A percentile compares a stretch with the other conserved stretches of the same genome.
phyloP scores from a whole-genome alignment of 2,329 filamentous ascomycete species.

The Diaporthe helianthi region DNA sequence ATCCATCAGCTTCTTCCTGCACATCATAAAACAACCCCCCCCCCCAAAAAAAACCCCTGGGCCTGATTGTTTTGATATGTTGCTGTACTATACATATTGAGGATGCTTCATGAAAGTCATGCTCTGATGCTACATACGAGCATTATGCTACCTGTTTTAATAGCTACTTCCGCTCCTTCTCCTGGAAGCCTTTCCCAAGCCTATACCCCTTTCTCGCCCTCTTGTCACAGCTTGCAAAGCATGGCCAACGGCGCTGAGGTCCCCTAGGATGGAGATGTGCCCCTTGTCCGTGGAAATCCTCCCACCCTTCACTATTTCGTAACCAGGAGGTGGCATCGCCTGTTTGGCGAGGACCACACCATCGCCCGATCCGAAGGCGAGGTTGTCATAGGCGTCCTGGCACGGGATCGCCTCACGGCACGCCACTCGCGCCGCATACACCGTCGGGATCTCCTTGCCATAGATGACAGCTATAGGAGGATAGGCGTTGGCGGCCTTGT shows the following conservation, averaged over 20 bases:
- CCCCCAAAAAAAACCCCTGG: too few relatives aligned
- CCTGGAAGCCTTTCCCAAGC: conserved; percentile 53
- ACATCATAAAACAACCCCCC: conserved; percentile 15
- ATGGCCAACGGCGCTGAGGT: conserved; percentile 79
- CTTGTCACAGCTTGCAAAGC: conserved; percentile 73
- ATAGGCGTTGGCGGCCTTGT: conserved; percentile 73
- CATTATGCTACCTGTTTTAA: conserved; percentile 4
- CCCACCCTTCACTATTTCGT: conserved; percentile 75
- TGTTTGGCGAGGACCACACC: conserved; percentile 87
- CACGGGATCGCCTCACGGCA: conserved; percentile 76
- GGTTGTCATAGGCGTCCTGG: conserved; percentile 81
- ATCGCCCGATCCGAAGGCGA: conserved; percentile 87
- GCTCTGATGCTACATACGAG: neutral
- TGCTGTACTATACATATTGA: neutral
- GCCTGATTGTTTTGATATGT: neutral
- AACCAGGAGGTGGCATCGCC: conserved; percentile 84
- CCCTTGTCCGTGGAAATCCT: conserved; percentile 82
- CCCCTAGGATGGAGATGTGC: conserved; percentile 86
- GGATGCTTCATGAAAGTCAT: neutral
- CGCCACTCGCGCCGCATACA: conserved; percentile 79
- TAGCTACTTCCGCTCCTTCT: neutral
- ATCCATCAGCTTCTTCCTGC: conserved; percentile 1
- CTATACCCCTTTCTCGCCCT: conserved; percentile 76
- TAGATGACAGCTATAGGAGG: conserved; percentile 86
- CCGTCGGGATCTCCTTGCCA: conserved; percentile 84